Evolutionary conservation across 2,329 filamentous ascomycete species (phyloP).

Genomic region (Fusarium torulosum): DNA sequence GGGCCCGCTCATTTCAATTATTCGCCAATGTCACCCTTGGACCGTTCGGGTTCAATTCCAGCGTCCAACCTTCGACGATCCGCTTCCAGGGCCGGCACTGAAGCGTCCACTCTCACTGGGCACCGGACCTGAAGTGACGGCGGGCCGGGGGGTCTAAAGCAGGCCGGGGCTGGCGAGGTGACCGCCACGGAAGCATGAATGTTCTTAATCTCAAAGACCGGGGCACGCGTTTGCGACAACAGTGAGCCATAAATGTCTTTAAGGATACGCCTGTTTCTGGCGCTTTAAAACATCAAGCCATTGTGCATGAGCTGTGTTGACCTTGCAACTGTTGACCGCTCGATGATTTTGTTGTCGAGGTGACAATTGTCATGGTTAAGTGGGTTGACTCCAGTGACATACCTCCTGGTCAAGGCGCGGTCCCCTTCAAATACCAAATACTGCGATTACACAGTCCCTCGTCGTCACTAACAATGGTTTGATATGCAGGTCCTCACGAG

Average conservation of each 20-base stretch:
- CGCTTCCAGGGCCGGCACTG: constrained; percentile 29
- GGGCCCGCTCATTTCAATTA: constrained; percentile 37
- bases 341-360: constrained; percentile 35
- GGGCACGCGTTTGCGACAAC: constrained; percentile 24
- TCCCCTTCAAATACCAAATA: constrained; percentile 1
- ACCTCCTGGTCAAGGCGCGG: constrained; percentile 22
- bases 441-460: neutral
- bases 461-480: neutral
- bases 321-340: neutral
- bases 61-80: constrained; percentile 35
- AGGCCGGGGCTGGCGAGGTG: constrained; percentile 35
- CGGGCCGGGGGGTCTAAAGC: constrained; percentile 23
- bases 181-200: constrained; percentile 36
- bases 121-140: constrained; percentile 18
- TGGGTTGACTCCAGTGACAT: constrained; percentile 6
- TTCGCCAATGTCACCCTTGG: constrained; percentile 20
- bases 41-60: constrained; percentile 20
- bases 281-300: constrained; percentile 16
- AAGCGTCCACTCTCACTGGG: constrained; percentile 23
- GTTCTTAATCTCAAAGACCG: constrained; percentile 31
- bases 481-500: constrained; percentile 9
- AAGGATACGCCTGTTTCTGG: constrained; percentile 2
- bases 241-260: constrained; percentile 13
- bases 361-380: constrained; percentile 9
- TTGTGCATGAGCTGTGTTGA: constrained; percentile 19